These are phyloP conservation scores for Talaromyces rugulosus DNA, from an alignment of 2,329 filamentous ascomycete species.

Conservation along the genomic window DNA sequence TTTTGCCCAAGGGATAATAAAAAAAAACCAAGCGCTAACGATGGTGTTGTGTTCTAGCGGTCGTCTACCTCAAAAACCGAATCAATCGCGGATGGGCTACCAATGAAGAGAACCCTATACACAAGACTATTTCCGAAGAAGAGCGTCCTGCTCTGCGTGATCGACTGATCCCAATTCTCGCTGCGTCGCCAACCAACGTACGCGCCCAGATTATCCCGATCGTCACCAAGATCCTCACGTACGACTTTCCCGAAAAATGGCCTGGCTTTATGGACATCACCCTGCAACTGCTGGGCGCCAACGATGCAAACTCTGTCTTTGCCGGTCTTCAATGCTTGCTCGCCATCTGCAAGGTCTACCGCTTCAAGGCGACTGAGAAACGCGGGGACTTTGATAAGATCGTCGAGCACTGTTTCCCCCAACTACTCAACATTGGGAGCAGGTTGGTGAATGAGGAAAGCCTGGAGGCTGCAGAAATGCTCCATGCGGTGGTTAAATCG, in stretches of 20 bases:
- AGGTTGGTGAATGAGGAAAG: constrained; percentile 86
- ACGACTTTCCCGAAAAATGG: constrained; percentile 93
- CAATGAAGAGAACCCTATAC: constrained; percentile 64
- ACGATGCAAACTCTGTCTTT: constrained; percentile 81
- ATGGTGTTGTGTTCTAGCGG: constrained; percentile 54
- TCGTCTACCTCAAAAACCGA: constrained; percentile 97
- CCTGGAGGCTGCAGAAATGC: constrained; percentile 92
- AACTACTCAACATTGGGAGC: constrained; percentile 80
- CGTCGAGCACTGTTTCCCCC: constrained; percentile 83
- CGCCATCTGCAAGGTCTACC: constrained; percentile 90
- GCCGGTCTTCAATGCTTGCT: constrained; percentile 91
- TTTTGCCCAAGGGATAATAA: not conserved
- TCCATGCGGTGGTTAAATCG: constrained; percentile 89
- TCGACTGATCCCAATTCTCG: constrained; percentile 83
- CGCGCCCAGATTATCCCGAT: constrained; percentile 91
- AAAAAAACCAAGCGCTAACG: not conserved
- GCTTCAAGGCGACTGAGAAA: constrained; percentile 83
- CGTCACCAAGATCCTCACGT: constrained; percentile 91
- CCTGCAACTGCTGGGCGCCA: constrained; percentile 78
- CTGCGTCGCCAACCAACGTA: constrained; percentile 71
- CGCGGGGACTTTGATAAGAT: constrained; percentile 90
- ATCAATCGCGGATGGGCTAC: constrained; percentile 88
- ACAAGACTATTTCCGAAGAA: constrained; percentile 75
- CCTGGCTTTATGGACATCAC: constrained; percentile 92
- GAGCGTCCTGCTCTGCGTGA: constrained; percentile 86